These are phyloP conservation scores for Dryadomyces quercus-mongolicae DNA, from an alignment of 2,329 filamentous ascomycete species.

Conservation along the genomic window DNA sequence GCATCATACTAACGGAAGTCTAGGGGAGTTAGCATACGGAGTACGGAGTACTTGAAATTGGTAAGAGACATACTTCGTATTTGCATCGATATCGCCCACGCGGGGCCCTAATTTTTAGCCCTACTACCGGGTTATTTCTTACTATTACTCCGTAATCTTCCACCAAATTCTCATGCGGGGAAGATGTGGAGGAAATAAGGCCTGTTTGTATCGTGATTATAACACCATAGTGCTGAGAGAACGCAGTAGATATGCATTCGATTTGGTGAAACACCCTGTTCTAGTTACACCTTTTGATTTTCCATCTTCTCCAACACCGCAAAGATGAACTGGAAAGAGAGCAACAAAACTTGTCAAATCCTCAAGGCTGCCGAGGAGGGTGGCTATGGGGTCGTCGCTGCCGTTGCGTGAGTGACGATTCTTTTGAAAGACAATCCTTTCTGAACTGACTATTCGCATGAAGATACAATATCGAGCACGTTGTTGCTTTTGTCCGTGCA, in stretches of 20 bases:
- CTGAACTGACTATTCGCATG: too few relatives aligned
- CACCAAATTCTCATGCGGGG: too few relatives aligned
- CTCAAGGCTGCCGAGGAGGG: constrained; percentile 9
- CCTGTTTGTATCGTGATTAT: background rate
- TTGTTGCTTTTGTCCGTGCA: constrained; percentile 35
- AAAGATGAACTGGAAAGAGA: background rate
- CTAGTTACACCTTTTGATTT: background rate
- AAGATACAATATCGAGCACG: constrained; percentile 52
- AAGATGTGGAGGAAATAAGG: too few relatives aligned
- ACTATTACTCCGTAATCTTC: too few relatives aligned
- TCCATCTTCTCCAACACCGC: background rate
- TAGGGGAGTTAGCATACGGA: too few relatives aligned
- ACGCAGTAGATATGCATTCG: background rate
- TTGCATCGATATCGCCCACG: too few relatives aligned
- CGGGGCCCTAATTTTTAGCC: too few relatives aligned
- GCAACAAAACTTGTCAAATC: constrained; percentile 8
- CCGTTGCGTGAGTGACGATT: background rate
- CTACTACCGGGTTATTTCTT: too few relatives aligned
- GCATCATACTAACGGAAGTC: too few relatives aligned
- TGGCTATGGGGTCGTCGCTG: constrained; percentile 6
- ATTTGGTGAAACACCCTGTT: background rate
- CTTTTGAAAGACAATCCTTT: background rate
- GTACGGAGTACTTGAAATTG: too few relatives aligned
- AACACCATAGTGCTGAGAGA: background rate
- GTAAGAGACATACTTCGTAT: too few relatives aligned